A percentile compares a stretch with the other conserved stretches of the same genome.
These are phyloP conservation scores for Pseudogymnoascus sp. DNA, from an alignment of 2,329 filamentous ascomycete species.

Conservation along the genomic window DNA sequence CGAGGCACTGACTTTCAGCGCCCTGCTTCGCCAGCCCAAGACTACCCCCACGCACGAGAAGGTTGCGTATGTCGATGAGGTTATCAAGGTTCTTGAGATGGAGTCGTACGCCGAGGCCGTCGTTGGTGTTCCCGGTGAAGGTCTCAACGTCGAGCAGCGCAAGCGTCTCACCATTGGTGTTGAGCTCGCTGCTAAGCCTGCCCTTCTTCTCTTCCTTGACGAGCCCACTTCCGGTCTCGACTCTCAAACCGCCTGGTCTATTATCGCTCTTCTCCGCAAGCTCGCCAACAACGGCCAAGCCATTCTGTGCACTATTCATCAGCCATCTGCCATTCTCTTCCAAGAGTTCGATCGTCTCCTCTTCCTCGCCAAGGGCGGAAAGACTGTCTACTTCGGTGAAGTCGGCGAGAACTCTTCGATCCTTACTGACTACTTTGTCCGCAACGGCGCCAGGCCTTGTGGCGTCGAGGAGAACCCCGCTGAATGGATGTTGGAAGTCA, in stretches of 20 bases:
- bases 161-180: constrained; percentile 88
- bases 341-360: constrained; percentile 80
- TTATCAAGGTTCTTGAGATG: constrained; percentile 88
- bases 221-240: constrained; percentile 94
- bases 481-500: constrained; percentile 66
- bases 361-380: constrained; percentile 68
- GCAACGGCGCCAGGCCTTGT: constrained; percentile 59
- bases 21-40: constrained; percentile 74
- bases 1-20: constrained; percentile 80
- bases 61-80: constrained; percentile 78
- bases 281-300: constrained; percentile 83
- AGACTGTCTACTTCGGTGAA: constrained; percentile 75
- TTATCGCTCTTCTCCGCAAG: constrained; percentile 80
- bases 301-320: constrained; percentile 94
- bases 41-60: constrained; percentile 69
- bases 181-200: constrained; percentile 85
- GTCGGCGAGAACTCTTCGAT: constrained; percentile 64
- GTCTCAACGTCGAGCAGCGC: constrained; percentile 64
- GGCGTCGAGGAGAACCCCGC: constrained; percentile 67
- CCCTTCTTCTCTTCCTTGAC: constrained; percentile 83
- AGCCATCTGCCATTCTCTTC: constrained; percentile 93
- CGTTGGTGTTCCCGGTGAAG: constrained; percentile 84
- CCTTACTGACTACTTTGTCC: constrained; percentile 69
- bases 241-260: constrained; percentile 88
- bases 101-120: constrained; percentile 82